Percentiles rank a stretch among this genome's conserved stretches.
phyloP scores from a whole-genome alignment of 139 green algal species.

The Diplosphaera chodatii region DNA sequence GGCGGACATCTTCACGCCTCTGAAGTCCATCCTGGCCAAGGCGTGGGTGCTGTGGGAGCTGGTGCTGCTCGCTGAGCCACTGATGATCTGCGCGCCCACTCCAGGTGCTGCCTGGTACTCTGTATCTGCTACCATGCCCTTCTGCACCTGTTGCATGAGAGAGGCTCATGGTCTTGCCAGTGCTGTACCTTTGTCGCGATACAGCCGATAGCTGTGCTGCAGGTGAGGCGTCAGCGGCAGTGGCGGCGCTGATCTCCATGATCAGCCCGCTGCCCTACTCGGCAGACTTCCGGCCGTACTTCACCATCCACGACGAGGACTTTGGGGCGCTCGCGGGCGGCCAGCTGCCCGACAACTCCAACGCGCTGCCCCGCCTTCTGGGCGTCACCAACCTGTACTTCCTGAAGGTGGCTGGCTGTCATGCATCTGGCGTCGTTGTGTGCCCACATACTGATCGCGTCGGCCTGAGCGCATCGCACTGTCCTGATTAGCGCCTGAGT shows the following conservation, averaged over 20 bases:
- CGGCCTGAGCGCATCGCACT: no score
- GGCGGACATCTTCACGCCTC: constrained; percentile 45
- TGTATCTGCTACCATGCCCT: no score
- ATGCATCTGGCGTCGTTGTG: neutral
- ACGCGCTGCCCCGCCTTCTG: constrained; percentile 57
- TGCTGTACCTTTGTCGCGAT: no score
- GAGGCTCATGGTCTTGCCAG: no score
- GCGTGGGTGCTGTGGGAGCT: constrained; percentile 86
- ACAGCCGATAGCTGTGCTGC: neutral
- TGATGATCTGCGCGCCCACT: constrained; percentile 69
- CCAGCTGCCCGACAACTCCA: constrained; percentile 17
- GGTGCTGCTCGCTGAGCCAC: constrained; percentile 62
- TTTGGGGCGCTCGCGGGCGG: constrained; percentile 53
- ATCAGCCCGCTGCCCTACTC: constrained; percentile 72
- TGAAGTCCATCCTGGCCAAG: constrained; percentile 23
- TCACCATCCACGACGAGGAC: constrained; percentile 84
- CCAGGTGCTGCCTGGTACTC: no score
- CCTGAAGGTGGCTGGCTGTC: constrained; percentile 53
- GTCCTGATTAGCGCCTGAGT: no score
- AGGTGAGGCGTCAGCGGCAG: constrained; percentile 47
- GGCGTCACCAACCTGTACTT: constrained; percentile 90
- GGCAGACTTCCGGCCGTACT: constrained; percentile 82
- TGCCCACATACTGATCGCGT: no score
- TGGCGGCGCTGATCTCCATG: constrained; percentile 68
- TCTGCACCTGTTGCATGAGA: no score